Base-by-base conservation (phyloP, 345 rosid genomes). In the Boechera stricta region DNA sequence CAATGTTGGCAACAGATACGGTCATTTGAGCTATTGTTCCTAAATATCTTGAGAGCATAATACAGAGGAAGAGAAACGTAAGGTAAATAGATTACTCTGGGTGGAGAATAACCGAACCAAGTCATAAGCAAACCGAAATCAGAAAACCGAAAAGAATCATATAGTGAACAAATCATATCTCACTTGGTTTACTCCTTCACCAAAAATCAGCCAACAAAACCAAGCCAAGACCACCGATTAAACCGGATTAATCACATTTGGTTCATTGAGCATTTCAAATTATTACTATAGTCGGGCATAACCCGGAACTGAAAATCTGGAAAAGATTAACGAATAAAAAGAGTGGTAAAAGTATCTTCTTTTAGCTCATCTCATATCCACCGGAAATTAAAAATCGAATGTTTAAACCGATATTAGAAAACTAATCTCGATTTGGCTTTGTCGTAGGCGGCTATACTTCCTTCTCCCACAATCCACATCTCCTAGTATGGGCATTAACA, bases 331-430 rank as follows among this genome's bases (percentile, higher is more conserved):
- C 71, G 36, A 63, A 48, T 59, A 47, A 55, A 57, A 59, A 65
- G 11, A 58, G 77, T 66, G 77, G 77, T 58, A 66, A 41, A 58
- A 16, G 26, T 51, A 71, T 54, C 4, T 65, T 57, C 68, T 72
- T 71, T 71, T 58, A 51, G 73, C 73, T 77, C 72, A 72, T 66
- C 72, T 12, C 55, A 15, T 49, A 71, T 59, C 64, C 62, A 78
- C 63, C 56, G 5, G 68, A 41, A 69, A 61, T 26, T 38, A 15
- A 64, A 72, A 51, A 38, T 26, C 42, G 21, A 67, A 49, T 5
- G 73, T 33, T 67, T 5, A 49, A 56, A 59, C 67, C 55, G 21
- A 39, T 65, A 39, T 39, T 16, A 38, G 33, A 64, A 56, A 64
- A 64, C 60, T 21, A 71, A 39, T 77, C 36, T 55, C 60, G 28